Percentiles rank a stretch among this genome's conserved stretches.
These are phyloP conservation scores for Thalassiosira hispida DNA, from an alignment of 352 stramenopile species.

Conservation along the genomic window DNA sequence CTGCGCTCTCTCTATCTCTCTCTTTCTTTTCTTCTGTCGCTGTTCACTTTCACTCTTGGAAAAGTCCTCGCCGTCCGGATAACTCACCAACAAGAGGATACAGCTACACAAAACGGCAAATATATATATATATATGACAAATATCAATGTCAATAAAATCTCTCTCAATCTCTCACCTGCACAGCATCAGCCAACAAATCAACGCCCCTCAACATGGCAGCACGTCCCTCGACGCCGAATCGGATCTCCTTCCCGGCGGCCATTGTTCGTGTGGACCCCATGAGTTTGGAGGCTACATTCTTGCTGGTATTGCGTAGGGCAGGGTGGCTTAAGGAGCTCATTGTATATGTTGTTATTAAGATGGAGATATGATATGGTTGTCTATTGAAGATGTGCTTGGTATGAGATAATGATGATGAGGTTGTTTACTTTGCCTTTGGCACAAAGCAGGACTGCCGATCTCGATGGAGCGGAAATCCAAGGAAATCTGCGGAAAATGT, in stretches of 20 bases:
- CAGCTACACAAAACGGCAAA: no score
- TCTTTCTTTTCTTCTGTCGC: no score
- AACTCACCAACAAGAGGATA: no score
- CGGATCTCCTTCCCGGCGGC: slow-evolving; percentile 96
- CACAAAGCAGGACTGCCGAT: slow-evolving; percentile 13
- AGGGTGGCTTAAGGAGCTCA: slow-evolving; percentile 24
- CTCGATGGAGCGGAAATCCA: neutral
- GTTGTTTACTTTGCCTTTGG: neutral
- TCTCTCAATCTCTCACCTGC: slow-evolving; percentile 84
- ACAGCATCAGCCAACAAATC: slow-evolving; percentile 99
- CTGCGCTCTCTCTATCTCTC: no score
- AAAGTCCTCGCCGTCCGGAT: no score
- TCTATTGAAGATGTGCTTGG: no score
- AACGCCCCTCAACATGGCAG: slow-evolving; percentile 97
- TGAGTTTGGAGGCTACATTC: slow-evolving; percentile 37
- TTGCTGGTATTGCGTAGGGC: slow-evolving; percentile 3
- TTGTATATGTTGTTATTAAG: neutral
- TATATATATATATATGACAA: no score
- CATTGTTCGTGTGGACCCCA: slow-evolving; percentile 45
- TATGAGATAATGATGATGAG: neutral
- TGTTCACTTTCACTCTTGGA: no score
- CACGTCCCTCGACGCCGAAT: slow-evolving; percentile 97
- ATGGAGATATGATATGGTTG: neutral
- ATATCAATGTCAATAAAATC: no score
- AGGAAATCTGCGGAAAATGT: slow-evolving; percentile 7